A percentile compares a stretch with the other conserved stretches of the same genome.
Evolutionary conservation across 129 eudicot genomes (phyloP).

Genomic region (Pulicaria dysenterica): DNA sequence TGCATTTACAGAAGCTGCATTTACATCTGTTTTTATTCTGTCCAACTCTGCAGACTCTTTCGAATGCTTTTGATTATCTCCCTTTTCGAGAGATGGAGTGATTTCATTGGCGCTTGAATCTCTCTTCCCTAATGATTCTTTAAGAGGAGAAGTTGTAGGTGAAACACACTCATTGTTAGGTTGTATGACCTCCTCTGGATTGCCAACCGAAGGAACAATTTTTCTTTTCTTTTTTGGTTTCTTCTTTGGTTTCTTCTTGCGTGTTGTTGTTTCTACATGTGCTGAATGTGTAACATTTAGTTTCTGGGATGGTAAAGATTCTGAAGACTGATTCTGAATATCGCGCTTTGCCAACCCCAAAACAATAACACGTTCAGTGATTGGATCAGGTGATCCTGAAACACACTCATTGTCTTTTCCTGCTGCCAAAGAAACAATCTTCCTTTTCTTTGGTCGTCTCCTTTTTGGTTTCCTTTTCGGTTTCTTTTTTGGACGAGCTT

Average conservation of each 20-base stretch:
- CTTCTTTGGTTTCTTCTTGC: slow-evolving; percentile 5
- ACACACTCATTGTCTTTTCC: not conserved
- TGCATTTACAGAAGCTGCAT: not conserved
- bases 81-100: slow-evolving; percentile 16
- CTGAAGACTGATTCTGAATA: not conserved
- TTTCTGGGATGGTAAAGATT: slow-evolving; percentile 9
- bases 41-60: slow-evolving; percentile 11
- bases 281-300: slow-evolving; percentile 8
- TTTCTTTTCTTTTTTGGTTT: slow-evolving; percentile 14
- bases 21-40: slow-evolving; percentile 8
- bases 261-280: not conserved
- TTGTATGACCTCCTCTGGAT: slow-evolving; percentile 8
- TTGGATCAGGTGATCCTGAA: not conserved
- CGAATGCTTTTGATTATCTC: not conserved
- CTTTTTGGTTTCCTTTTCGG: slow-evolving; percentile 10
- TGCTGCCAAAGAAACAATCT: slow-evolving; percentile 9
- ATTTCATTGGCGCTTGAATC: slow-evolving; percentile 22
- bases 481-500: slow-evolving; percentile 3
- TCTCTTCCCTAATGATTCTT: slow-evolving; percentile 19
- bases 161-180: slow-evolving; percentile 20
- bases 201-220: not conserved
- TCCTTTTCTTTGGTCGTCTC: slow-evolving; percentile 8
- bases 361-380: slow-evolving; percentile 17
- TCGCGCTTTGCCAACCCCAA: slow-evolving; percentile 12
- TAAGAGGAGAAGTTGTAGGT: not conserved